Conservation (phyloP, 1,139 yeast genomes). For the Casaregolazyma lundiana region DNA sequence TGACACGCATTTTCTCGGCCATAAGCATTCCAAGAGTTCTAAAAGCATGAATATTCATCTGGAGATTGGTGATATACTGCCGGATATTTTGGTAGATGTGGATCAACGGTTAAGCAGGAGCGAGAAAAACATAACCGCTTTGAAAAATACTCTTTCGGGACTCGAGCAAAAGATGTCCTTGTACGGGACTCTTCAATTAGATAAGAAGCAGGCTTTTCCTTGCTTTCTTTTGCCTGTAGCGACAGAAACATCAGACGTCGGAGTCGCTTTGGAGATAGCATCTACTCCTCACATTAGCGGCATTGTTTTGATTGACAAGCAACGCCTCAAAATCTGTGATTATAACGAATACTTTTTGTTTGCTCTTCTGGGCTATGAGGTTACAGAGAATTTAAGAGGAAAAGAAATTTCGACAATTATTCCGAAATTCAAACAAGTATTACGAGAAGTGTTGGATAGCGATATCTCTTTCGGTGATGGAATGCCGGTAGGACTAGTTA, state of each 20-base stretch:
- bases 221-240: conserved; percentile 10
- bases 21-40: conserved; percentile 2
- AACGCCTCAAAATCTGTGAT: conserved; percentile 46
- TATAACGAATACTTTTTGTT: conserved; percentile 77
- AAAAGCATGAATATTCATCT: conserved; percentile 8
- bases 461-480: conserved; percentile 10
- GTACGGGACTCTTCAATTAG: conserved; percentile 11
- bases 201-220: conserved; percentile 10
- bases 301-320: conserved; percentile 61
- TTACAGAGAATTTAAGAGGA: conserved; percentile 39
- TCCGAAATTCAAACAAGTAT: conserved; percentile 58
- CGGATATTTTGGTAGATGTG: neutral
- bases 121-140: neutral
- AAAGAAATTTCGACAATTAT: conserved; percentile 53
- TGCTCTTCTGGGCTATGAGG: conserved; percentile 65
- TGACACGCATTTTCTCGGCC: neutral
- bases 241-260: neutral
- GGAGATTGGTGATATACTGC: conserved; percentile 4
- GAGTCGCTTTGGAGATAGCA: conserved; percentile 17
- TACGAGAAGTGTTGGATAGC: conserved; percentile 32
- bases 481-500: conserved; percentile 48
- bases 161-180: conserved; percentile 4
- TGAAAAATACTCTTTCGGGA: neutral
- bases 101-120: neutral
- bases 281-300: conserved; percentile 87